Evolutionary conservation across 2,329 filamentous ascomycete species (phyloP).

Genomic region (Fusarium nurragi): DNA sequence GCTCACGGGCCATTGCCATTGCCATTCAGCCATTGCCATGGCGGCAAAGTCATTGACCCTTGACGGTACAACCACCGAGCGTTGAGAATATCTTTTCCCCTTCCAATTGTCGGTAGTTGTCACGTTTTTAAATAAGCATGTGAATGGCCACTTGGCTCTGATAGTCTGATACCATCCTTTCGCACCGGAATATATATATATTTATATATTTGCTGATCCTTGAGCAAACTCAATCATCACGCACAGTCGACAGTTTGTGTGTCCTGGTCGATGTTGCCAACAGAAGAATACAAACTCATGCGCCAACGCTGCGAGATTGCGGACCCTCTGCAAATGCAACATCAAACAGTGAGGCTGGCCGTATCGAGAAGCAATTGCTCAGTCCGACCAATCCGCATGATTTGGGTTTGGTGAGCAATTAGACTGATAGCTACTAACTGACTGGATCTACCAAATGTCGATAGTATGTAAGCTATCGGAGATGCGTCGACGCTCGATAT

Average conservation of each 20-base stretch:
- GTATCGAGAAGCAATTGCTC: background rate
- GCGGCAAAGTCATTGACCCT: constrained; percentile 29
- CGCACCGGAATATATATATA: background rate
- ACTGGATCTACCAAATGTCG: background rate
- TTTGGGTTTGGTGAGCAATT: background rate
- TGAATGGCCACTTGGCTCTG: constrained; percentile 11
- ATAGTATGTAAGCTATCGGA: background rate
- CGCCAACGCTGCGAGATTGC: constrained; percentile 5
- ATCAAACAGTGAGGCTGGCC: constrained; percentile 18
- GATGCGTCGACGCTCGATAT: background rate
- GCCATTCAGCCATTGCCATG: constrained; percentile 8
- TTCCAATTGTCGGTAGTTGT: constrained; percentile 41
- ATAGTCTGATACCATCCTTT: background rate
- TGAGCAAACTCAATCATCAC: background rate
- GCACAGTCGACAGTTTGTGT: background rate
- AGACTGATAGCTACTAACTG: background rate
- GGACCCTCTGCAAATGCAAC: constrained; percentile 9
- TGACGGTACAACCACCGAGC: constrained; percentile 32
- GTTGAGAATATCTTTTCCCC: constrained; percentile 33
- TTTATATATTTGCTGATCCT: background rate
- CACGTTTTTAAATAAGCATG: background rate
- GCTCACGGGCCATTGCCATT: constrained; percentile 14
- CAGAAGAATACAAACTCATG: no score
- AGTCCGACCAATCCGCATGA: background rate
- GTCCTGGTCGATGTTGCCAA: background rate